Evolutionary conservation across 495 filamentous ascomycete genomes (phyloP).

Genomic region (Penicillium pulvis): DNA sequence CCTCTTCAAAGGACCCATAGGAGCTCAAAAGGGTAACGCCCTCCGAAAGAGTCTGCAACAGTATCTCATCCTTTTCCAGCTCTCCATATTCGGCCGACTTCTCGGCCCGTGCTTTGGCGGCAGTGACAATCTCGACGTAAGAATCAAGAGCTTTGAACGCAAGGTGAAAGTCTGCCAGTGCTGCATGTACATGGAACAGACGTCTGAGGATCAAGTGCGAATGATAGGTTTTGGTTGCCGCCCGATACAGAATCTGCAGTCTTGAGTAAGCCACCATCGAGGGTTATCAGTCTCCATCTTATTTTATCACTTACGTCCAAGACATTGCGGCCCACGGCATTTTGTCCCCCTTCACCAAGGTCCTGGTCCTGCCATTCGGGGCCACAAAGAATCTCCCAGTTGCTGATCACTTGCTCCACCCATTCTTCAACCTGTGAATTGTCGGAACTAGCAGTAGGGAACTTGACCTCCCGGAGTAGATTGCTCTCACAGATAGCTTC

Average conservation of each 20-base stretch:
- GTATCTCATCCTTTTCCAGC: conserved; percentile 73
- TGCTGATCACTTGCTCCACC: conserved; percentile 74
- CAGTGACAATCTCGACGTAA: conserved; percentile 82
- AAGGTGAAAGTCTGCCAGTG: conserved; percentile 84
- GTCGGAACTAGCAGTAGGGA: conserved; percentile 77
- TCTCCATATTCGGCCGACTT: conserved; percentile 77
- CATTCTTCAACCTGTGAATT: conserved; percentile 79
- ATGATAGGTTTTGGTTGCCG: conserved; percentile 90
- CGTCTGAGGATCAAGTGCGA: conserved; percentile 84
- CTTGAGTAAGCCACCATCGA: neutral
- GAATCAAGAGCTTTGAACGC: conserved; percentile 86
- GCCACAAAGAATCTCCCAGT: conserved; percentile 81
- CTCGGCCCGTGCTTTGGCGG: conserved; percentile 75
- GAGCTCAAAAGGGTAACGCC: conserved; percentile 79
- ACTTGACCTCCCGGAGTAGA: conserved; percentile 71
- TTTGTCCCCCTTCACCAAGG: conserved; percentile 75
- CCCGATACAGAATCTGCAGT: conserved; percentile 73
- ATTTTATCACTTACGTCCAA: conserved; percentile 59
- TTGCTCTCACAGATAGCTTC: conserved; percentile 74
- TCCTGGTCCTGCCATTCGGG: conserved; percentile 73
- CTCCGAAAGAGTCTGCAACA: conserved; percentile 74
- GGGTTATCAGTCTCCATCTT: conserved; percentile 5
- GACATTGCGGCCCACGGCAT: conserved; percentile 66
- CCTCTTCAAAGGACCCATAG: conserved; percentile 72
- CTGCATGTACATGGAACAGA: conserved; percentile 83